These are phyloP conservation scores for Cyclocybe cylindracea DNA, from an alignment of 768 basidiomycete species.

Conservation along the genomic window DNA sequence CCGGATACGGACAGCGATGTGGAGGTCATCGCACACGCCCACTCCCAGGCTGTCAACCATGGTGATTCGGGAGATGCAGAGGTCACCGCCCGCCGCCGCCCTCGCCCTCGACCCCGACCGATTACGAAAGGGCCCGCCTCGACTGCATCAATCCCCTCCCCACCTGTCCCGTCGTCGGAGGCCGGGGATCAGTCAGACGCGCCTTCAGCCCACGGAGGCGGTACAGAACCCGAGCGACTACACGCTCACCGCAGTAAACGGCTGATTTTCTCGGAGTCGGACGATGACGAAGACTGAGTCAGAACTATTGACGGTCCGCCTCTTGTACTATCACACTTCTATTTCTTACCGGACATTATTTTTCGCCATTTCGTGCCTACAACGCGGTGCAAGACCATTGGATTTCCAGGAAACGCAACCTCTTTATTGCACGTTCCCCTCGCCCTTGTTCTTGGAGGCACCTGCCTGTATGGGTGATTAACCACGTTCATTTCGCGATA, in stretches of 20 bases:
- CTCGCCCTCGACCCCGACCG: conserved; percentile 23
- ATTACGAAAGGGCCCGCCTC: conserved; percentile 6
- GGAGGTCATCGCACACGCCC: conserved; percentile 20
- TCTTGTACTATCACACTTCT: not conserved
- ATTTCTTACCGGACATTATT: no score
- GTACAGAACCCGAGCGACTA: conserved; percentile 5
- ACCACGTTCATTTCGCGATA: no score
- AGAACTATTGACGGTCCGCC: not conserved
- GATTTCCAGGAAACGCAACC: no score
- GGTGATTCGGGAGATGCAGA: not conserved
- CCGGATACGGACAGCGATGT: conserved; percentile 21
- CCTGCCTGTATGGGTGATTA: no score
- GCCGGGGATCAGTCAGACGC: conserved; percentile 6
- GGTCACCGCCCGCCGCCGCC: conserved; percentile 7
- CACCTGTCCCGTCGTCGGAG: conserved; percentile 8
- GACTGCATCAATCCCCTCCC: conserved; percentile 1
- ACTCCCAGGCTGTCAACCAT: not conserved
- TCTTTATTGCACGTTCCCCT: no score
- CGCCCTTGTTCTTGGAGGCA: no score
- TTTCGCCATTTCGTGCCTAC: no score
- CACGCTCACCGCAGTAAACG: conserved; percentile 24
- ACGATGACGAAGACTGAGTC: conserved; percentile 27
- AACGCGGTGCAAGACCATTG: no score
- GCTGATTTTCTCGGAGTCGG: conserved; percentile 27
- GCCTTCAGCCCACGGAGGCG: conserved; percentile 8